Base-by-base conservation (phyloP, 306 rosid genomes). In the barrel medic (Medicago truncatula) region DNA sequence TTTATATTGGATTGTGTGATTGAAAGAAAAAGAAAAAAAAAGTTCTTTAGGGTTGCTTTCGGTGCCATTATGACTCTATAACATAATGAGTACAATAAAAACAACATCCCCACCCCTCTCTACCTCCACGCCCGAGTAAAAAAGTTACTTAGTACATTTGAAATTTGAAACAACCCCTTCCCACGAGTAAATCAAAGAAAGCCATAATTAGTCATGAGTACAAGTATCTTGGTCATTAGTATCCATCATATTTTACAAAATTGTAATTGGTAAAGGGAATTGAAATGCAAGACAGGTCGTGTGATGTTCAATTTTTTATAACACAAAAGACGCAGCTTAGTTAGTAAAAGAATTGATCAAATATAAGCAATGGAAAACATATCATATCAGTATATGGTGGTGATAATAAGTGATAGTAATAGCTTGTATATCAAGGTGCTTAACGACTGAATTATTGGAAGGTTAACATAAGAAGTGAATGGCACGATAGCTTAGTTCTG, bases 61-160 rank as follows among this genome's bases (percentile, higher is more conserved):
- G 86, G 86, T 83, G 86, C 83, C 83, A 78, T 69, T 10, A 78
- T 78, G 65, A 63, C n/a, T 6, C 59, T 34, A 6, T 39, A 66
- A 71, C 39, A 79, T 43, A 25, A 80, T 80, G 84, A 80, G 50
- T 47, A 31, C 38, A 46, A 69, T 77, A 31, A 41, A 41, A 76
- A 66, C 53, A 28, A 16, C 68, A 13, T n/a, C 9, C 59, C 59
- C 54, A 46, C 41, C 67, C 31, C 1, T 23, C 46, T 13, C 23
- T 68, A 12, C 38, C 57, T 40, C 3, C 72, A 41, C 72, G 72
- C 72, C 56, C 73, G 8, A 68, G 38, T 7, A 21, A 68, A 68
- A 47, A 46, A 15, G 15, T 46, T 14, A 28, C 31, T 28, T 28
- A 28, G 31, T 28, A 68, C 46, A 67, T 67, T 28, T 25, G 34